phyloP scores from a whole-genome alignment of 2,329 filamentous ascomycete genomes.

The Pseudogymnoascus sp. region DNA sequence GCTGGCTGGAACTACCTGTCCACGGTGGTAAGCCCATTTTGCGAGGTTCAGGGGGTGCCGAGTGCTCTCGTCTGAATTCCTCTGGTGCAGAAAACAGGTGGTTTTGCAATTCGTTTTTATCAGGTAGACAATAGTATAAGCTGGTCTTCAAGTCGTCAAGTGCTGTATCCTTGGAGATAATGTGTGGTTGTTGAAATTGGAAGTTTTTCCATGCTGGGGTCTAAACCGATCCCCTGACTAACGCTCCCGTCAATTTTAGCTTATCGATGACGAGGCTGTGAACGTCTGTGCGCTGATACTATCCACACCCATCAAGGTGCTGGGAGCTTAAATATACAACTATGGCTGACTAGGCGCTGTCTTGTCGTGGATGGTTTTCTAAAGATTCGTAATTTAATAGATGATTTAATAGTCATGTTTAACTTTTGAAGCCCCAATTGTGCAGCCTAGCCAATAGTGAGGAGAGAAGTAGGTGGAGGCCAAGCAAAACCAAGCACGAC shows the following conservation, averaged over 20 bases:
- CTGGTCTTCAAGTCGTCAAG: too few relatives aligned
- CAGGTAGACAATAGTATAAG: neutral
- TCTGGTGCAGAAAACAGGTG: neutral
- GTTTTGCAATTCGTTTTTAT: neutral
- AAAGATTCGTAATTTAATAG: neutral
- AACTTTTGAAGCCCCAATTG: neutral
- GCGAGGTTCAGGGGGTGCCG: neutral
- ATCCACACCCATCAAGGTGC: neutral
- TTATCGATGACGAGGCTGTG: neutral
- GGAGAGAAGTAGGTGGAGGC: neutral
- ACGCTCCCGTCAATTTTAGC: neutral
- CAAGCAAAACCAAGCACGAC: neutral
- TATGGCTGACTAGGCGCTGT: neutral
- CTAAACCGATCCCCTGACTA: neutral
- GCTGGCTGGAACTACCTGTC: slow-evolving; percentile 35
- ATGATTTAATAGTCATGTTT: neutral
- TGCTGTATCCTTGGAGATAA: neutral
- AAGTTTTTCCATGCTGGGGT: neutral
- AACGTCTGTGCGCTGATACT: neutral
- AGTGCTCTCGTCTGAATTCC: neutral
- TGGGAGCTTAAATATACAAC: neutral
- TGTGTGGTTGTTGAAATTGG: neutral
- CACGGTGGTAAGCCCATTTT: slow-evolving; percentile 29
- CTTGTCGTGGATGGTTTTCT: neutral
- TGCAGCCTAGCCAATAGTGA: neutral